Evolutionary conservation across 2,329 filamentous ascomycete genomes (phyloP).

Genomic region (Diaporthe ampelina): DNA sequence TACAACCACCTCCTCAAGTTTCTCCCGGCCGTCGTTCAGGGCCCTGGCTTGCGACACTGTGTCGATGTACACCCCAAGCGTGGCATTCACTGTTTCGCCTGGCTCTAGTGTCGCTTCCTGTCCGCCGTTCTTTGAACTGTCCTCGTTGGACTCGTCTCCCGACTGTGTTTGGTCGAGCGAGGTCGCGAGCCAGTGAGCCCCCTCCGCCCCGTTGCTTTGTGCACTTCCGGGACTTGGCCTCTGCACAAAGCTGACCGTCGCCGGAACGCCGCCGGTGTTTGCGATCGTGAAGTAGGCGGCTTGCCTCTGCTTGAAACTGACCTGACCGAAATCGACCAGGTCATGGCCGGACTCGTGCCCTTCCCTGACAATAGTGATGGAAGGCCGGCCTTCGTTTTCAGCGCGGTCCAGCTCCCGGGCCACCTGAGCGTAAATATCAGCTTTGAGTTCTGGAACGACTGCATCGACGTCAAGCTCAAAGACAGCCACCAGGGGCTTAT

Average conservation of each 20-base stretch:
- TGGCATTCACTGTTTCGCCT: constrained; percentile 82
- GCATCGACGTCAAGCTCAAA: constrained; percentile 90
- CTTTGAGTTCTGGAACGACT: constrained; percentile 86
- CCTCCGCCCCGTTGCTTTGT: constrained; percentile 46
- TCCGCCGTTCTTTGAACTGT: constrained; percentile 50
- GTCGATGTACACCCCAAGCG: constrained; percentile 77
- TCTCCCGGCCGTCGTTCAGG: constrained; percentile 77
- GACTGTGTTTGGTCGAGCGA: constrained; percentile 69
- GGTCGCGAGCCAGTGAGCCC: constrained; percentile 79
- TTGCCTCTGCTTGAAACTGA: constrained; percentile 78
- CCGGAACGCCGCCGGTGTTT: constrained; percentile 88
- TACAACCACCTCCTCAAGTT: constrained; percentile 88
- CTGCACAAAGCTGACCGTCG: constrained; percentile 84
- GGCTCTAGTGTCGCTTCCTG: constrained; percentile 80
- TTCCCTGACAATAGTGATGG: constrained; percentile 87
- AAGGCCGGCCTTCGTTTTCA: constrained; percentile 90
- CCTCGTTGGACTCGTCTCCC: constrained; percentile 49
- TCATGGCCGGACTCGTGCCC: constrained; percentile 62
- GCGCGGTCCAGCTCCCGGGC: constrained; percentile 89
- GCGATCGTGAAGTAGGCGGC: constrained; percentile 83
- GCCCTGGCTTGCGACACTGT: constrained; percentile 73
- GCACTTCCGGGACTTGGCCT: constrained; percentile 68
- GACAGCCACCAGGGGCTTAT: constrained; percentile 89
- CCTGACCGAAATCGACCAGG: constrained; percentile 80
- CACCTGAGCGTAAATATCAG: constrained; percentile 87